phyloP scores from a whole-genome alignment of 1,284 basidiomycete genomes.

The Agaricales sp. region DNA sequence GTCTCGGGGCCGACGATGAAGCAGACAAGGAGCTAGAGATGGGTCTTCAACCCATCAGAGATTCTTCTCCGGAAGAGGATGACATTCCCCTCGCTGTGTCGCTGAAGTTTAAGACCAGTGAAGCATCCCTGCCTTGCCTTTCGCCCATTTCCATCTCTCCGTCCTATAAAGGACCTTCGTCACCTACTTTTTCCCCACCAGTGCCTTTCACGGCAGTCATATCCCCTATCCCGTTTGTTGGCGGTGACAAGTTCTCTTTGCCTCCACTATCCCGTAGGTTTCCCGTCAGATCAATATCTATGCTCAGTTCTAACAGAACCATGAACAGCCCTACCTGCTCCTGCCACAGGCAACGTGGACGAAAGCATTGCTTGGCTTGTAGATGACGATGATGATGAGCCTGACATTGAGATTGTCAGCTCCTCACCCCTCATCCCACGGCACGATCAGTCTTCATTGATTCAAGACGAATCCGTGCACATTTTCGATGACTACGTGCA shows the following conservation, averaged over 20 bases:
- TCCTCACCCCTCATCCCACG: conserved; percentile 30
- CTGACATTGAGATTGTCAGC: conserved; percentile 35
- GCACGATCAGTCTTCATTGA: conserved; percentile 4
- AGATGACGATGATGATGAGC: conserved; percentile 49
- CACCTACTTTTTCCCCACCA: not conserved
- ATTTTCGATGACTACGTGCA: conserved; percentile 7
- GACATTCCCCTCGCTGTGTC: not conserved
- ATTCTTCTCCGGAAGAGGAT: not conserved
- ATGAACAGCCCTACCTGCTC: not conserved
- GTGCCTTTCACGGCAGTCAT: too few relatives aligned
- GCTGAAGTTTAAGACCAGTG: not conserved
- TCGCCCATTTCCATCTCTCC: not conserved
- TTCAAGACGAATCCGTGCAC: conserved; percentile 6
- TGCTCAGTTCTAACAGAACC: too few relatives aligned
- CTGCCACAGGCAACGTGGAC: conserved; percentile 6
- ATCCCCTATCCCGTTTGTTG: too few relatives aligned
- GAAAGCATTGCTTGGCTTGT: conserved; percentile 53
- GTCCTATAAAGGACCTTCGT: not conserved
- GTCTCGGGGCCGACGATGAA: conserved; percentile 13
- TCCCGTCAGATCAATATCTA: too few relatives aligned
- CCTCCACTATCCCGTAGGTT: too few relatives aligned
- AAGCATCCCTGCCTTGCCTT: not conserved
- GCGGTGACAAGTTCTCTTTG: too few relatives aligned
- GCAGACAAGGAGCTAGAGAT: not conserved
- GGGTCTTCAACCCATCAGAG: not conserved